Evolutionary conservation across 176 grass and related monocot genomes (phyloP), one percentile per base, ranked within the genome.

Genomic region (Oryza rufipogon): DNA sequence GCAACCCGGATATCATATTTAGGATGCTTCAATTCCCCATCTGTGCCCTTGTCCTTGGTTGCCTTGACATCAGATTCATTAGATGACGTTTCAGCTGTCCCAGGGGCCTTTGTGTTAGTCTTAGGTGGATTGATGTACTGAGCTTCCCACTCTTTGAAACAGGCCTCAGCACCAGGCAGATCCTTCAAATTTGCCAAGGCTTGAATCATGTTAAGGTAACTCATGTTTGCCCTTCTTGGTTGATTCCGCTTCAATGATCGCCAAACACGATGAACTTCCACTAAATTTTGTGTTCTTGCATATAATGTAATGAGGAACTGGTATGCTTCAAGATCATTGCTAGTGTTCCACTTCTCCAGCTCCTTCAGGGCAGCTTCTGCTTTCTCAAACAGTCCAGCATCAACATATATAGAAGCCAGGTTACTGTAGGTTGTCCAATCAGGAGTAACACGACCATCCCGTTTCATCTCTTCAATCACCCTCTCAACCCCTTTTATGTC

Each of bases 401-500:
- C 83, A 83, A 91, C 89, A 46, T 92, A 98, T 75, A 98, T 98
- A 41, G 96, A 98, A 78, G 96, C 93, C 36, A 98, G 78, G 67
- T 98, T 98, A 85, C 96, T 95, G 58, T 95, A 98, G 38, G 96
- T 98, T 48, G 96, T 98, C 96, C 96, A 98, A 71, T 98, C 96
- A 85, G 96, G 92, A 76, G 80, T 23, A 84, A 98, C 87, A 76
- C 96, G 91, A 8, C 93, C 96, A 87, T 95, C 93, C 71, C 93
- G 83, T 81, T 89, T 93, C 96, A 98, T 98, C 78, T 98, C 96
- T 90, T 98, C 89, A 64, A 98, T 85, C 63, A 95, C 87, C 71
- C 93, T 93, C 80, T 98, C 96, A 6, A 98, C 96, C 41, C 93
- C 89, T 75, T 78, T 60, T 73, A 98, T 91, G 76, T 98, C 89